Conservation (phyloP, 2,329 filamentous ascomycete species). For the Macroventuria anomochaeta region DNA sequence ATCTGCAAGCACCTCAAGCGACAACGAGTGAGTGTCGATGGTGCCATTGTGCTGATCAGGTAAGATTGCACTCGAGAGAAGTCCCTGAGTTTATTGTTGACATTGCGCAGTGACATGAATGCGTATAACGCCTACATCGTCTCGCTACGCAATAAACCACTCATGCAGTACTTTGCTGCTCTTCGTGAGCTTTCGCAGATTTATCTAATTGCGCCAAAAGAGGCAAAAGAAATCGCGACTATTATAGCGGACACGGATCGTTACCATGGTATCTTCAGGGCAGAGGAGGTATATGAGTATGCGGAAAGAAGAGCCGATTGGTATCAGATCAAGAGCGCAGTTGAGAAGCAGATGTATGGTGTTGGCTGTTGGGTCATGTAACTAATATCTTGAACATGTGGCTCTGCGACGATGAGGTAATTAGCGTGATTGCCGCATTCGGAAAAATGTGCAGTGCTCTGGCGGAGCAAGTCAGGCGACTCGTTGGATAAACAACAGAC, state of each 20-base stretch:
- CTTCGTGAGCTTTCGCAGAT: constrained; percentile 93
- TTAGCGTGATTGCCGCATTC: constrained; percentile 25
- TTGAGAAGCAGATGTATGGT: constrained; percentile 97
- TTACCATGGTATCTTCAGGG: constrained; percentile 89
- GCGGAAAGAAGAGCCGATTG: constrained; percentile 93
- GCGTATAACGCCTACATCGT: constrained; percentile 87
- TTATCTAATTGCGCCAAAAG: constrained; percentile 83
- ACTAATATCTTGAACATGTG: constrained; percentile 14
- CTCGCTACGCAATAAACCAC: constrained; percentile 79
- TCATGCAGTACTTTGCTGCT: constrained; percentile 89
- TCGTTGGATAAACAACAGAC: neutral
- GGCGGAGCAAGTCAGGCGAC: constrained; percentile 19
- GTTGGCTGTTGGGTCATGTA: constrained; percentile 88
- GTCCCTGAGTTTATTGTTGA: neutral
- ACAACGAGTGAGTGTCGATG: constrained; percentile 87
- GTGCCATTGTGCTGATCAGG: constrained; percentile 87
- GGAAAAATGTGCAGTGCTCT: constrained; percentile 18
- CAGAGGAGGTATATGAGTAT: constrained; percentile 98
- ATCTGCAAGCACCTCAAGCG: constrained; percentile 98
- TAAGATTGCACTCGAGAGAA: constrained; percentile 36
- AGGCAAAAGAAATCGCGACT: constrained; percentile 92
- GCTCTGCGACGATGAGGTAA: constrained; percentile 14
- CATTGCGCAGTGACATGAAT: constrained; percentile 78
- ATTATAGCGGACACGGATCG: constrained; percentile 92
- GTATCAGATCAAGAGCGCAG: constrained; percentile 85